Evolutionary conservation across 164 flowering plant genomes (phyloP).

Genomic region (Liquidambar formosana): DNA sequence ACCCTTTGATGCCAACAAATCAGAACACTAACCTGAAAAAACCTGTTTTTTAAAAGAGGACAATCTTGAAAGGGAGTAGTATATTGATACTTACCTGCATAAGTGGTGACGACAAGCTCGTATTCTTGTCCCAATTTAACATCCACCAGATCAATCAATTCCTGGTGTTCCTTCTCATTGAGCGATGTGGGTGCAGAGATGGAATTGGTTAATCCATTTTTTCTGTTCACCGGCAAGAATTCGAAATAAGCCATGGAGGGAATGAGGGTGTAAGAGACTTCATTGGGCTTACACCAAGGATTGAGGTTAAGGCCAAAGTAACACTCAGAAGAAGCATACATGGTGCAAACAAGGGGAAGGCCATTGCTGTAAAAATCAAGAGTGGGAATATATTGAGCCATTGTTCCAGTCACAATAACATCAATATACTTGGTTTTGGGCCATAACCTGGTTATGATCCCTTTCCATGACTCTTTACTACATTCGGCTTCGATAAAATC

Average conservation of each 20-base stretch:
- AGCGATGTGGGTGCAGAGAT: neutral
- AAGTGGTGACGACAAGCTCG: constrained; percentile 73
- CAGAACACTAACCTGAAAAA: too few relatives aligned
- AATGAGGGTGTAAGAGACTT: constrained; percentile 62
- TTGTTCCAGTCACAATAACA: constrained; percentile 73
- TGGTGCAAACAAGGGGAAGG: constrained; percentile 62
- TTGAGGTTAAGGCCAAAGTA: constrained; percentile 67
- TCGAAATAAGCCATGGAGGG: constrained; percentile 79
- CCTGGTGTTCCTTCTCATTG: constrained; percentile 15
- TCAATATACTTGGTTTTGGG: constrained; percentile 71
- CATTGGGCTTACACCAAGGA: constrained; percentile 56
- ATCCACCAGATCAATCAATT: constrained; percentile 54
- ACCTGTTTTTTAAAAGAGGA: too few relatives aligned
- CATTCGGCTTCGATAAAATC: constrained; percentile 45
- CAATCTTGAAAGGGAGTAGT: too few relatives aligned
- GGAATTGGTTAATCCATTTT: constrained; percentile 14
- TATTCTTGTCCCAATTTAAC: constrained; percentile 62
- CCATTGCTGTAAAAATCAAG: constrained; percentile 62
- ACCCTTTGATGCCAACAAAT: too few relatives aligned
- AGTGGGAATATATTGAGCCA: constrained; percentile 69
- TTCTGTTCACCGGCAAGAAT: constrained; percentile 51
- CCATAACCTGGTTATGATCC: constrained; percentile 65
- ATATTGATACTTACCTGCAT: constrained; percentile 41
- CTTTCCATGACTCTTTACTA: constrained; percentile 45
- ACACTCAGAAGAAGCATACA: constrained; percentile 79